Evolutionary conservation across 2,329 filamentous ascomycete species (phyloP).

Genomic region (Xylariaceae sp.): DNA sequence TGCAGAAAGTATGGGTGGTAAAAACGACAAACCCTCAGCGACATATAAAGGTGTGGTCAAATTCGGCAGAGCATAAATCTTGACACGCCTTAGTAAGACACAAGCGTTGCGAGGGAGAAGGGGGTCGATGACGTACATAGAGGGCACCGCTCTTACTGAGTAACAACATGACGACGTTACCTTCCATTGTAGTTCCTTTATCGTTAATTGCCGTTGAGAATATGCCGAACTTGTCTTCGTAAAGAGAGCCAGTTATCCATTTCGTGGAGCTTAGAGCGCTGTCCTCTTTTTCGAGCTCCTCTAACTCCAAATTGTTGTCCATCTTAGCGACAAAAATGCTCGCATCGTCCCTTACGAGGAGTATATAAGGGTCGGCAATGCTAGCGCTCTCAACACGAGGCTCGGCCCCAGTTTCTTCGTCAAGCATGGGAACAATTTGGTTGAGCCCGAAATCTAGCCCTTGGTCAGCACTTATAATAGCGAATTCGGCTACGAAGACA

Average conservation of each 20-base stretch:
- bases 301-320: constrained; percentile 78
- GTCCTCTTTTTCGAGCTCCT: constrained; percentile 70
- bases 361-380: constrained; percentile 81
- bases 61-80: constrained; percentile 77
- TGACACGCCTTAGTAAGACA: constrained; percentile 15
- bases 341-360: constrained; percentile 80
- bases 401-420: constrained; percentile 83
- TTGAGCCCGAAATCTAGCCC: constrained; percentile 75
- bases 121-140: constrained; percentile 54
- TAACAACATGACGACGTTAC: constrained; percentile 69
- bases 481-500: background rate
- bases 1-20: constrained; percentile 71
- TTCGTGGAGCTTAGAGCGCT: constrained; percentile 57
- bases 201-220: constrained; percentile 47
- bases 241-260: constrained; percentile 83
- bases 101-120: background rate
- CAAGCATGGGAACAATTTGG: constrained; percentile 89
- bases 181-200: constrained; percentile 37
- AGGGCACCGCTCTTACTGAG: constrained; percentile 73
- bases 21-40: constrained; percentile 72
- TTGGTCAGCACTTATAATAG: constrained; percentile 8
- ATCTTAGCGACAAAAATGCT: constrained; percentile 78
- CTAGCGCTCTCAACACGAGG: constrained; percentile 76
- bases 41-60: constrained; percentile 69
- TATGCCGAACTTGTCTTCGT: constrained; percentile 61